A percentile compares a stretch with the other conserved stretches of the same genome.
Evolutionary conservation across 345 rosid genomes (phyloP).

Genomic region (Lepidium didymum): DNA sequence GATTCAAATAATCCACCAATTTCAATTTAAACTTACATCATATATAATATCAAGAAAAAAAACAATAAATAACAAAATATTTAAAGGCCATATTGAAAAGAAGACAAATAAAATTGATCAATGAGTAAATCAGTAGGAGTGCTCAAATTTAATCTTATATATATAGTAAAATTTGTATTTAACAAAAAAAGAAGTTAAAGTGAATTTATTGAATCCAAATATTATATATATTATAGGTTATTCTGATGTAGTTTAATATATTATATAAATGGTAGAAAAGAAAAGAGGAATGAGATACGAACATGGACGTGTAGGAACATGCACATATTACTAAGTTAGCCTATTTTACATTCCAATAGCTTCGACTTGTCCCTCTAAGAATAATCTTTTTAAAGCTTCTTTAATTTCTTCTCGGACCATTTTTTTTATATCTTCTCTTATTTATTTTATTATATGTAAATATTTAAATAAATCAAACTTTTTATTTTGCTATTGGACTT

Average conservation of each 20-base stretch:
- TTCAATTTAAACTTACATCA: background rate
- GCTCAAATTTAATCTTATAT: background rate
- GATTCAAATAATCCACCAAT: background rate
- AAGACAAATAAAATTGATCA: too few species aligned
- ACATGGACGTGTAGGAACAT: conserved; percentile 28
- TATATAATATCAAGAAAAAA: too few species aligned
- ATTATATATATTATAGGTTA: background rate
- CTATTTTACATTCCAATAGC: conserved; percentile 21
- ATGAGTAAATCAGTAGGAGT: too few species aligned
- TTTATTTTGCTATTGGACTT: background rate
- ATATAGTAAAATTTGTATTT: background rate
- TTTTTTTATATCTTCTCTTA: conserved; percentile 19
- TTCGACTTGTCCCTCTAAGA: conserved; percentile 30
- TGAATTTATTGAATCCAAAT: background rate
- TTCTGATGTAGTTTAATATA: background rate
- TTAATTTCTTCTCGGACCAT: conserved; percentile 28
- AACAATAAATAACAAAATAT: too few species aligned
- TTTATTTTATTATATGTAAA: background rate
- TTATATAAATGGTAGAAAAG: background rate
- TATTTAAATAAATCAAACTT: background rate
- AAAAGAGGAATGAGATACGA: conserved; percentile 29
- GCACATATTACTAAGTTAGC: conserved; percentile 21
- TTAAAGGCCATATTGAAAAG: too few species aligned
- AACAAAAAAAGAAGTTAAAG: background rate
- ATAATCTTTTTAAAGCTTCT: conserved; percentile 28